Base-by-base conservation (phyloP, 495 filamentous ascomycete species). In the Annulohypoxylon moriforme region DNA sequence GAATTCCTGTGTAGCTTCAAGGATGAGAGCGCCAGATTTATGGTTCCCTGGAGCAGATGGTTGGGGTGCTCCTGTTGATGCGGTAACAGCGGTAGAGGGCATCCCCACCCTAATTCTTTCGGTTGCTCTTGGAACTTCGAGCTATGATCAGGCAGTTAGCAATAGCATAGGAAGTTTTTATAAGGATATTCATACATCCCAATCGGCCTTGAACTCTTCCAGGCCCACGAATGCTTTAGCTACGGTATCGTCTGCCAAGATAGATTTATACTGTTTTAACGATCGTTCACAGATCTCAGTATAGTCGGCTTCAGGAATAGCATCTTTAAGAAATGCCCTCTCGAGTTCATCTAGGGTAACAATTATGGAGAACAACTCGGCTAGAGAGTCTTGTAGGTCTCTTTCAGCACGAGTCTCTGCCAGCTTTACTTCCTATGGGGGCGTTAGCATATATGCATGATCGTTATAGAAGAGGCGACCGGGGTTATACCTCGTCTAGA, bases 331-430 rank as follows among this genome's bases (percentile, higher is more conserved):
- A 82, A 95, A 98, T 13, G 96, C 96, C 78, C 96, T 97, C 75
- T 99, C 96, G 6, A 99, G 85, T 58, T 94, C 94, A 75, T 99
- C 96, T 20, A 99, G 83, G 0, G 96, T 98, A 64, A 97, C 87
- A 22, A 98, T 95, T 65, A 99, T 97, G 82, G 94, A 96, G 81
- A 98, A 98, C 55, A 99, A 90, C 76, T 99, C 96, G 55, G 95
- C 96, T 10, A 99, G 87, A 1, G 96, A 98, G 76, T 98, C 96
- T 81, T 97, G 92, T 3, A 98, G 88, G 76, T 98, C 95, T 25
- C 95, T 89, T 80, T 98, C 93, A 29, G 91, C 90, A 55, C 92
- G 89, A 24, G 90, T 96, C 5, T 92, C 89, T 53, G 92, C 86
- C 49, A 99, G 87, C 82, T 96, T 97, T 65, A 97, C 93, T 87